Base-by-base conservation (phyloP, 352 stramenopile genomes). In the Pythium biforme region DNA sequence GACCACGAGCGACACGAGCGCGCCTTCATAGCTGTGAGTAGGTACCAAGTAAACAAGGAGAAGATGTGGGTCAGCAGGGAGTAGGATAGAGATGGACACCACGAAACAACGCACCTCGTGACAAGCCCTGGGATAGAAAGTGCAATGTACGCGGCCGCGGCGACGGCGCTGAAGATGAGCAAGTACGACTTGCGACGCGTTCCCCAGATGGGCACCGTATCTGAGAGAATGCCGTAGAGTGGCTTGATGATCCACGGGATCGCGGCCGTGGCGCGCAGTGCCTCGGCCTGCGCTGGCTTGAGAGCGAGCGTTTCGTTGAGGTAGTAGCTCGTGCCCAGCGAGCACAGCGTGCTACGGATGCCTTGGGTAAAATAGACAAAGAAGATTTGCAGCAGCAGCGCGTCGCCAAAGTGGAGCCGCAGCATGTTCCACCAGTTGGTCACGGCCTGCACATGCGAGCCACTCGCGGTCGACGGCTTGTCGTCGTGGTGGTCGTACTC, bases 211-310 rank as follows among this genome's bases (percentile, higher is more conserved):
- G 81, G 80, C 9, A 93, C 68, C 41, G 72, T 91, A 62, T 93
- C 83, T 7, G 83, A 91, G 20, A 93, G 72, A 53, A 93, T 85
- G 15, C 81, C 83, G 60, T 89, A 93, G 22, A 93, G 41, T 1
- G 83, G 83, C 45, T 93, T 93, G 66, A 93, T 79, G 72, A 89
- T 89, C 83, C 83, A 93, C 17, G 83, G 81, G 53, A 93, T 89
- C 34, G 80, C 78, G 2, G 80, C 78, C 15, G 80, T 92, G 56
- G 61, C 80, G 15, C 80, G 80, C 26, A 92, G 61, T 45, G 82
- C 73, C 61, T 92, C 80, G 20, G 80, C 79, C 68, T 92, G 82
- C 26, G 80, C 76, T 1, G 82, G 82, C 25, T 72, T 70, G 45
- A 92, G 68, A 46, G 74, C 72, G n/a, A 92, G 64, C 55, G 79